Evolutionary conservation across 164 flowering plant species (phyloP), one percentile per base, ranked within the genome.

Genomic region (Aristolochia contorta): DNA sequence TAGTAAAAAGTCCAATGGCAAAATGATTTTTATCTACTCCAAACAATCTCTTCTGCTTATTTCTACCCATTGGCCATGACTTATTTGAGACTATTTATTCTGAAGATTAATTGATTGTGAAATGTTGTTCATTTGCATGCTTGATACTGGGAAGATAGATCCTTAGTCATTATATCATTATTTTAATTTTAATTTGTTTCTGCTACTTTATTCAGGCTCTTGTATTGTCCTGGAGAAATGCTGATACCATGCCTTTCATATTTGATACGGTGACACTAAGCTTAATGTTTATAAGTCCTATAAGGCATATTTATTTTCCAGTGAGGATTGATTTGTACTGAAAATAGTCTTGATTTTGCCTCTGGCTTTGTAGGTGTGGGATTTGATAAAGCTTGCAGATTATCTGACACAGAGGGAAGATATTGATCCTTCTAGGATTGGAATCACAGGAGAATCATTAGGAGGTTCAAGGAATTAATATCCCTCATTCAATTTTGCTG

Each of bases 391-490:
- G 70, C 72, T 94, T 72, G 95, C 97, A 55, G 97, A 94, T 61
- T 83, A 88, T 79, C 91, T 94, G 20, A 69, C 81, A 32, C 65
- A 74, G 65, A 85, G 97, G 69, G 82, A 86, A 23, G 99, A 94
- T 71, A 74, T 94, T 58, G 91, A 94, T 69, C 78, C 83, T 58
- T 61, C 72, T 24, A 84, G 74, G 72, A 88, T 94, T 54, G 99
- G 97, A 65, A 88, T 94, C 60, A 88, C 96, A 47, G 99, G 99
- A 16, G 95, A 82, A 85, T 94, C 97, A 54, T 89, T 94, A 33
- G 99, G 99, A 91, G 97, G 97, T 88, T 56, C n/a, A 75, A 58
- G 41, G 21, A 62, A 32, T 60, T 47, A 6, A 51, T 52, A 21
- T 21, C 19, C 12, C 24, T 1, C 46, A 14, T 27, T 62, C 20